These are phyloP conservation scores for Globisporangium nunn DNA, from an alignment of 352 stramenopile species.

Conservation along the genomic window DNA sequence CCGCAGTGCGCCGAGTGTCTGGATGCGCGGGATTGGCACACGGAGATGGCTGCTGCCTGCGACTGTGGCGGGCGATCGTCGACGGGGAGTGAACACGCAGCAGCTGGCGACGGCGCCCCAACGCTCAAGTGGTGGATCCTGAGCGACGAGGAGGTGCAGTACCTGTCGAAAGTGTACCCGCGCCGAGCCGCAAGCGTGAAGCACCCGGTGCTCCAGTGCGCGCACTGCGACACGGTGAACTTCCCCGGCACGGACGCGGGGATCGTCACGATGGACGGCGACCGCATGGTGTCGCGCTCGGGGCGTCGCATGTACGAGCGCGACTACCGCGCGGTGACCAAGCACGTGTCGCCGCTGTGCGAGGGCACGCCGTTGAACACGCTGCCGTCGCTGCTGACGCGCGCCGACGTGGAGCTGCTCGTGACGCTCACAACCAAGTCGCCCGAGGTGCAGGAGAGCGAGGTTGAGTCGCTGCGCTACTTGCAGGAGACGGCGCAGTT, in stretches of 20 bases:
- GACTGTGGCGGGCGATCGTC: no score
- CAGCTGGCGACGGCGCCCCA: neutral
- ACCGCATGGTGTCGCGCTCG: constrained; percentile 59
- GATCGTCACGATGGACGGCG: constrained; percentile 60
- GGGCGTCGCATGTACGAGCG: constrained; percentile 73
- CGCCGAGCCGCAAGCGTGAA: constrained; percentile 26
- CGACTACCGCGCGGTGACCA: constrained; percentile 72
- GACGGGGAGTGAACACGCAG: no score
- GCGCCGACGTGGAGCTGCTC: constrained; percentile 42
- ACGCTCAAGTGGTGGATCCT: constrained; percentile 67
- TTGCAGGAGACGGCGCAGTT: constrained; percentile 33
- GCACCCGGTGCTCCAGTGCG: constrained; percentile 65
- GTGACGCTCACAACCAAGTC: constrained; percentile 31
- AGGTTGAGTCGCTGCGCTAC: constrained; percentile 57
- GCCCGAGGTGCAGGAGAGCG: constrained; percentile 56
- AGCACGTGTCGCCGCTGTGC: constrained; percentile 68
- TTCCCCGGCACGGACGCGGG: constrained; percentile 71
- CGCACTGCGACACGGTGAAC: constrained; percentile 70
- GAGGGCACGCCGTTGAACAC: constrained; percentile 60
- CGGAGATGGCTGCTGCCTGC: constrained; percentile 17
- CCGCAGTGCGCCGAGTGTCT: constrained; percentile 53
- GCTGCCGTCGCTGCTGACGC: constrained; percentile 31
- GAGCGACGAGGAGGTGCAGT: constrained; percentile 59
- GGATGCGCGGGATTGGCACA: constrained; percentile 38
- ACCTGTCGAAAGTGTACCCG: constrained; percentile 59